Base-by-base conservation (phyloP, 495 filamentous ascomycete genomes). In the Lasiosphaeria ovina region DNA sequence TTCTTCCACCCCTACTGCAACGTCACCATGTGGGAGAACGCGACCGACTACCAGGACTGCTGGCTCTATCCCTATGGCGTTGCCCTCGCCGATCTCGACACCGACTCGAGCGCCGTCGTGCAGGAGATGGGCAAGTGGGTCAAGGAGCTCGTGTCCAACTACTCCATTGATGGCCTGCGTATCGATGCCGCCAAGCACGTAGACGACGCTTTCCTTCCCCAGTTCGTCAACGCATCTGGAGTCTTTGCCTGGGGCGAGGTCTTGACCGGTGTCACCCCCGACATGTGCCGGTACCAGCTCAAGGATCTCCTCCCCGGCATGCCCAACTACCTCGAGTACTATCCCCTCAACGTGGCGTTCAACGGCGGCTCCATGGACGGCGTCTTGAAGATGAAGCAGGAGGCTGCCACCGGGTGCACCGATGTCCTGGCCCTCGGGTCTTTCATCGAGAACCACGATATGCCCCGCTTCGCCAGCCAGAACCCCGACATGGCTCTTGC, bases 381-480 rank as follows among this genome's bases (percentile, higher is more conserved):
- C 0, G n/a, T 72, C 44, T 55, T 47, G 24, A 35, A 54, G 0
- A 53, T 65, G 10, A 63, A 62, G 57, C 55, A 61, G 38, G 33
- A 66, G 24, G 69, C 62, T 10, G 45, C 33, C n/a, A 45, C 61
- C n/a, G 59, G 50, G 10, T 71, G 70, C 64, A 74, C 62, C 57
- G 67, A 69, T 36, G 66, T 66, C 44, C 71, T 58, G 40, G 62
- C 60, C 10, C 66, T 71, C 42, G 89, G 89, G 42, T 84, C 76
- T 9, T 95, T 95, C 70, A 60, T 85, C 24, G 90, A 93, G 67
- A 94, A 94, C 68, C 90, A 94, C 70, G 90, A 94, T 70, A 82
- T 85, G 51, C 77, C 86, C 1, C 83, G 89, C 5, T 90, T 90
- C 71, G 76, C 87, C 17, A 85, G 75, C 54, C 56, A 64, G 35